These are phyloP conservation scores for Entomortierella beljakovae DNA, from an alignment of 192 early-diverging fungal species.

Conservation along the genomic window DNA sequence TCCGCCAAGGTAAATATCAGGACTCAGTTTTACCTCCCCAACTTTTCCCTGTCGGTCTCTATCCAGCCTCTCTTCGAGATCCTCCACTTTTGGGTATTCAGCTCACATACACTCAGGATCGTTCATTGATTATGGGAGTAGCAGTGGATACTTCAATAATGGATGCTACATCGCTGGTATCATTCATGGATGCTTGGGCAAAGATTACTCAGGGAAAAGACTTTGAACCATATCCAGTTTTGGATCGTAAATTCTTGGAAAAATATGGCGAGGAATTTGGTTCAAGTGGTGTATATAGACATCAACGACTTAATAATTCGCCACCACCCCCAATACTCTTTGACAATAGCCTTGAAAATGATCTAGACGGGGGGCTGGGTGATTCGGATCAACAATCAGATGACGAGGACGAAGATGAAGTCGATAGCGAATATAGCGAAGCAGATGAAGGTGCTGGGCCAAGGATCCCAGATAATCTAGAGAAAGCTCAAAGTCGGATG, in stretches of 20 bases:
- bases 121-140: conserved; percentile 52
- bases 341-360: conserved; percentile 34
- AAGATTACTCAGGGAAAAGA: conserved; percentile 52
- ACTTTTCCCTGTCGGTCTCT: conserved; percentile 46
- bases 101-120: conserved; percentile 43
- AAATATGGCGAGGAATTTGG: conserved; percentile 11
- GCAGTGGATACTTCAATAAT: conserved; percentile 48
- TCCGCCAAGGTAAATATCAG: conserved; percentile 38
- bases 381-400: conserved; percentile 18
- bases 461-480: neutral
- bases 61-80: conserved; percentile 46
- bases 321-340: conserved; percentile 49
- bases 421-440: neutral
- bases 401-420: conserved; percentile 27
- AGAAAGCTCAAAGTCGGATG: conserved; percentile 9
- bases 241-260: conserved; percentile 37
- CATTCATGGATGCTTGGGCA: conserved; percentile 52
- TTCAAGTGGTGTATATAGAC: conserved; percentile 21
- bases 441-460: neutral
- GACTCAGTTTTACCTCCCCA: conserved; percentile 41
- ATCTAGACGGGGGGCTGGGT: conserved; percentile 19
- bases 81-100: conserved; percentile 44
- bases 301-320: conserved; percentile 47
- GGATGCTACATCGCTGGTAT: conserved; percentile 45
- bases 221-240: conserved; percentile 38